Evolutionary conservation across 306 rosid species (phyloP).

Genomic region (Heteromeles arbutifolia): DNA sequence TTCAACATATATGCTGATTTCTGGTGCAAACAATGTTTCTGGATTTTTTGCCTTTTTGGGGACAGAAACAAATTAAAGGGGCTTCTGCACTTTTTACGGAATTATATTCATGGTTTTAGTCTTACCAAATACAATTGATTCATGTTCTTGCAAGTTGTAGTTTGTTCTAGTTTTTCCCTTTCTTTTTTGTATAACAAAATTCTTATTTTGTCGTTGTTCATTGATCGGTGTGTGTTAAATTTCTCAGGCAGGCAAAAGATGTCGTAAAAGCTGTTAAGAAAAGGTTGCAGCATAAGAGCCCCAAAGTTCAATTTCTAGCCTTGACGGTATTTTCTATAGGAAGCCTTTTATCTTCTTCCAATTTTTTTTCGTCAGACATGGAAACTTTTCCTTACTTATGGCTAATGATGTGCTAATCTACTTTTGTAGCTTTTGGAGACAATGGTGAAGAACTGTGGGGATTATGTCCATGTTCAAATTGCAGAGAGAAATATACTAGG

Average conservation of each 20-base stretch:
- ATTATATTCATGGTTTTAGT: background rate
- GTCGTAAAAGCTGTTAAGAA: conserved; percentile 90
- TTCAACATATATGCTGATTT: background rate
- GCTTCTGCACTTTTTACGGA: background rate
- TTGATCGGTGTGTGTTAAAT: conserved; percentile 21
- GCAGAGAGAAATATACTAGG: conserved; percentile 79
- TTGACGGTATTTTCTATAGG: conserved; percentile 55
- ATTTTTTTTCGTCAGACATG: background rate
- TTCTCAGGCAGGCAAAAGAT: conserved; percentile 93
- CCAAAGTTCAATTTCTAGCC: conserved; percentile 77
- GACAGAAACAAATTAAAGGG: background rate
- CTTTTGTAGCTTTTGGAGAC: conserved; percentile 82
- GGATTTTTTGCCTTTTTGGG: background rate
- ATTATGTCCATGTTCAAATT: conserved; percentile 80
- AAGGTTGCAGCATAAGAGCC: conserved; percentile 87
- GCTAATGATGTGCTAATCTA: conserved; percentile 23
- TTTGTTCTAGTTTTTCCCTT: background rate
- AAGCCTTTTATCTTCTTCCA: conserved; percentile 13
- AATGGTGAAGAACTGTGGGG: conserved; percentile 99
- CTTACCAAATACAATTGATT: background rate
- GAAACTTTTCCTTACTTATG: conserved; percentile 2
- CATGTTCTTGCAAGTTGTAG: background rate
- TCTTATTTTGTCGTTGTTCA: conserved; percentile 3
- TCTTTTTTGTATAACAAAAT: background rate
- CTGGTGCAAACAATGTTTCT: background rate